A percentile compares a stretch with the other conserved stretches of the same genome.
Conservation (phyloP, 805 yeast genomes). For the Yarrowia bubula region DNA sequence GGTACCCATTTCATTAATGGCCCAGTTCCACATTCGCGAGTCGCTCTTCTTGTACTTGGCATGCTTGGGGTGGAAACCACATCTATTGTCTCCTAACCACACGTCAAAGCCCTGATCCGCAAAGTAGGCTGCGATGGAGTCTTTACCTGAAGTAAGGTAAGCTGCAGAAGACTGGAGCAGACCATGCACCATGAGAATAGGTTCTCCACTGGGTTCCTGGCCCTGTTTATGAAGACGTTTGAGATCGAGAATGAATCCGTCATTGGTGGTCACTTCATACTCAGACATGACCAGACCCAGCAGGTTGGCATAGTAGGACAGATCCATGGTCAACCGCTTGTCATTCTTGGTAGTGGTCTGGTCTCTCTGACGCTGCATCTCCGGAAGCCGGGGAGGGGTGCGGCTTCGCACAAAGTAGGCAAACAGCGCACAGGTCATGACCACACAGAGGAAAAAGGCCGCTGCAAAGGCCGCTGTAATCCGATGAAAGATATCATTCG, state of each 20-base stretch:
- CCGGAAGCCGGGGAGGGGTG: conserved; percentile 20
- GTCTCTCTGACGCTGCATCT: conserved; percentile 36
- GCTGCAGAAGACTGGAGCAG: conserved; percentile 84
- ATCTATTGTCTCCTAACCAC: conserved; percentile 89
- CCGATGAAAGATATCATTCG: conserved; percentile 3
- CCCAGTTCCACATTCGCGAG: conserved; percentile 88
- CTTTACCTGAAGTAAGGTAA: conserved; percentile 75
- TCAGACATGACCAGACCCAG: conserved; percentile 59
- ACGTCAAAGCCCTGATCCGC: conserved; percentile 69
- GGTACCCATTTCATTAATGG: conserved; percentile 74
- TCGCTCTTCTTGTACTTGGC: conserved; percentile 45
- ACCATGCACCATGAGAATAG: conserved; percentile 81
- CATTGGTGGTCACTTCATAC: conserved; percentile 64
- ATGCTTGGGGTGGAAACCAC: conserved; percentile 79
- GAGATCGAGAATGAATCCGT: conserved; percentile 71
- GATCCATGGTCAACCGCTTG: conserved; percentile 47
- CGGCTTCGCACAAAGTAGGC: neutral
- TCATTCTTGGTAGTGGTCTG: conserved; percentile 36
- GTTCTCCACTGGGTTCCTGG: conserved; percentile 40
- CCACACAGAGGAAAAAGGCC: conserved; percentile 11
- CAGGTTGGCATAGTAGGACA: conserved; percentile 65
- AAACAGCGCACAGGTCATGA: conserved; percentile 22
- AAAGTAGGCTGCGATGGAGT: conserved; percentile 64
- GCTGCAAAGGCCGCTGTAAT: conserved; percentile 4
- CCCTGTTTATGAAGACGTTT: conserved; percentile 56